Evolutionary conservation across 2,329 filamentous ascomycete species (phyloP).

Genomic region (Fusarium sp.): DNA sequence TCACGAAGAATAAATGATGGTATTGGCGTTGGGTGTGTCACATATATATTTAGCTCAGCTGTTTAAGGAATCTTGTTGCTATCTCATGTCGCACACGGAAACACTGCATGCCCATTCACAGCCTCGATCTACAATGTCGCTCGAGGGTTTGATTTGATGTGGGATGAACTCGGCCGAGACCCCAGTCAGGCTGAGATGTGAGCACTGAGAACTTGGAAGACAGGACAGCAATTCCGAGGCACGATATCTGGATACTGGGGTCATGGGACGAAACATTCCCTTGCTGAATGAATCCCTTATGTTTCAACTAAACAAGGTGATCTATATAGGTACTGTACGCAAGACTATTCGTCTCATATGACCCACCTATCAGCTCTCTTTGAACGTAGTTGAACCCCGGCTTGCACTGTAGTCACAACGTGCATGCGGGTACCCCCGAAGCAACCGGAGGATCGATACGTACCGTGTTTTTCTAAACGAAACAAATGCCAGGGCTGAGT

Average conservation of each 20-base stretch:
- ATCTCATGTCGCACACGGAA: slow-evolving; percentile 13
- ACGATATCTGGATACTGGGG: neutral
- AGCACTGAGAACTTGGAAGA: neutral
- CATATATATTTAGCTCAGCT: slow-evolving; percentile 31
- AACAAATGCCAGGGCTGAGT: slow-evolving; percentile 1
- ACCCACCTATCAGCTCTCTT: slow-evolving; percentile 21
- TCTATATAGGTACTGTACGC: neutral
- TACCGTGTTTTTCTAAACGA: slow-evolving; percentile 1
- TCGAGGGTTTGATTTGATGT: neutral
- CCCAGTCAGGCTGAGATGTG: slow-evolving; percentile 1
- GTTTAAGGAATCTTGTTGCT: slow-evolving; percentile 23
- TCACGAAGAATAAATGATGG: slow-evolving; percentile 32
- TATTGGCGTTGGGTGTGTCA: slow-evolving; percentile 34
- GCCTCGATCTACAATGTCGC: neutral
- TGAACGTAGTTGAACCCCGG: slow-evolving; percentile 7
- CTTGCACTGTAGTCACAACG: slow-evolving; percentile 16
- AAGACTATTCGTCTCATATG: neutral
- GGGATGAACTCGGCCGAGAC: slow-evolving; percentile 14
- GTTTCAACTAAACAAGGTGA: neutral
- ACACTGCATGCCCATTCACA: slow-evolving; percentile 2
- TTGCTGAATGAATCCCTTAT: neutral
- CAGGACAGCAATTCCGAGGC: neutral
- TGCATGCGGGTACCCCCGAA: slow-evolving; percentile 30
- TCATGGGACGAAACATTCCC: neutral
- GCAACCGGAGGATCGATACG: neutral